phyloP scores from a whole-genome alignment of 495 filamentous ascomycete species.

The Neurospora tetraspora region DNA sequence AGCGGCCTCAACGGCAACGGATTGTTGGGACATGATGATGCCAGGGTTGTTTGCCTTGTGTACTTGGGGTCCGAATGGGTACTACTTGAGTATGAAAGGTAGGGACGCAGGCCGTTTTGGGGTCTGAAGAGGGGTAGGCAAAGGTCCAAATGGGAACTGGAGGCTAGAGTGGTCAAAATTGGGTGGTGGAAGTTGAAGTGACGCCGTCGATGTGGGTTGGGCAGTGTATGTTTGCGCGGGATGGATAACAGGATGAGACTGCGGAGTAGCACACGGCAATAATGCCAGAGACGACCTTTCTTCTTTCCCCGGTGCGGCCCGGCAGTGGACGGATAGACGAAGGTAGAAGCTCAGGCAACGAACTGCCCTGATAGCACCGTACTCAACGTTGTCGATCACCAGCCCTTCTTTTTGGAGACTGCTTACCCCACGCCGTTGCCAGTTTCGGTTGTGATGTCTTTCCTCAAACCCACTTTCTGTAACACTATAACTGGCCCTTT shows the following conservation, averaged over 20 bases:
- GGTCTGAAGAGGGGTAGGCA: constrained; percentile 11
- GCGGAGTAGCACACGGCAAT: constrained; percentile 1
- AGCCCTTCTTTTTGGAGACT: background rate
- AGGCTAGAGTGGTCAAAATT: constrained; percentile 3
- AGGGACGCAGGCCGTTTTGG: background rate
- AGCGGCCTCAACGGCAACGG: constrained; percentile 40
- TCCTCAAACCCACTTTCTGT: background rate
- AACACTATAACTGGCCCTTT: background rate
- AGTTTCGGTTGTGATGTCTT: background rate
- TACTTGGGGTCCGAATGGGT: constrained; percentile 30
- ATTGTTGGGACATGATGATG: constrained; percentile 40
- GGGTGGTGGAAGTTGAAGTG: constrained; percentile 8
- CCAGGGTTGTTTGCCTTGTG: constrained; percentile 13
- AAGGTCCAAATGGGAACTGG: constrained; percentile 9
- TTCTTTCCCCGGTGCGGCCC: constrained; percentile 4
- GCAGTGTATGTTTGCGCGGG: constrained; percentile 10
- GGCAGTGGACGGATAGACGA: background rate
- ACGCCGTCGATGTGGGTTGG: constrained; percentile 9
- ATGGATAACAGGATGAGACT: constrained; percentile 8
- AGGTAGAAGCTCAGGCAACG: background rate
- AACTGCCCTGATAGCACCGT: background rate
- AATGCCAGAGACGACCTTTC: constrained; percentile 14
- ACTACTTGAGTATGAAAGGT: constrained; percentile 24
- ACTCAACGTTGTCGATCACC: background rate
- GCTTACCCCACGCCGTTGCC: background rate